Percentiles rank a stretch among this genome's conserved stretches.
phyloP scores from a whole-genome alignment of 1,284 basidiomycete genomes.

The Sporisorium sorghi region DNA sequence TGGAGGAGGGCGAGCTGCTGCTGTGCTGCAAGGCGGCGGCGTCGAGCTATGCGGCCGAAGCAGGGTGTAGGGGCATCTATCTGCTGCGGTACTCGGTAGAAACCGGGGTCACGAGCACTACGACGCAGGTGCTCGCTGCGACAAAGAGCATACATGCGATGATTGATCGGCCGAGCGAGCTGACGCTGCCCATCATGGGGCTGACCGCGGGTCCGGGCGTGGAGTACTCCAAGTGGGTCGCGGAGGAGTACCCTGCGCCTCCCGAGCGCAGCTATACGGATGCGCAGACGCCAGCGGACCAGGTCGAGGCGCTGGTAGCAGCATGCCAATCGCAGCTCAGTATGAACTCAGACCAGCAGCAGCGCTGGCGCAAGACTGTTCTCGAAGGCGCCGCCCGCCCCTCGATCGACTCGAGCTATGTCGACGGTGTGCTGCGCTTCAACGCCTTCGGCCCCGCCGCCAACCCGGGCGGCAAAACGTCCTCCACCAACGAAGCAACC shows the following conservation, averaged over 20 bases:
- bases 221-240: constrained; percentile 48
- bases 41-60: constrained; percentile 58
- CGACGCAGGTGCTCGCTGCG: constrained; percentile 66
- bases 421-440: constrained; percentile 67
- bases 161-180: constrained; percentile 55
- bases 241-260: constrained; percentile 55
- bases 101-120: constrained; percentile 63
- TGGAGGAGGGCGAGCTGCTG: constrained; percentile 60
- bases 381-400: constrained; percentile 19
- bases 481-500: constrained; percentile 11
- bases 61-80: constrained; percentile 47
- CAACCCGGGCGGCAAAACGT: constrained; percentile 48
- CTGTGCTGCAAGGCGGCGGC: constrained; percentile 61
- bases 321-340: constrained; percentile 17
- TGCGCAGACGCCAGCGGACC: constrained; percentile 13
- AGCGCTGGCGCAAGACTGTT: constrained; percentile 14
- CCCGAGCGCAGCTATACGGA: constrained; percentile 24
- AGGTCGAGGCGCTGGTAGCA: constrained; percentile 12
- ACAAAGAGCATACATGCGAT: constrained; percentile 64
- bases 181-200: constrained; percentile 61
- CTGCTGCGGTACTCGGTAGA: constrained; percentile 59
- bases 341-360: not conserved
- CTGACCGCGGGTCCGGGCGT: constrained; percentile 64
- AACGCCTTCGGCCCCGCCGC: constrained; percentile 68
- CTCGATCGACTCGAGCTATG: constrained; percentile 58